Evolutionary conservation across 495 filamentous ascomycete genomes (phyloP).

Genomic region (Penicillium roqueforti): DNA sequence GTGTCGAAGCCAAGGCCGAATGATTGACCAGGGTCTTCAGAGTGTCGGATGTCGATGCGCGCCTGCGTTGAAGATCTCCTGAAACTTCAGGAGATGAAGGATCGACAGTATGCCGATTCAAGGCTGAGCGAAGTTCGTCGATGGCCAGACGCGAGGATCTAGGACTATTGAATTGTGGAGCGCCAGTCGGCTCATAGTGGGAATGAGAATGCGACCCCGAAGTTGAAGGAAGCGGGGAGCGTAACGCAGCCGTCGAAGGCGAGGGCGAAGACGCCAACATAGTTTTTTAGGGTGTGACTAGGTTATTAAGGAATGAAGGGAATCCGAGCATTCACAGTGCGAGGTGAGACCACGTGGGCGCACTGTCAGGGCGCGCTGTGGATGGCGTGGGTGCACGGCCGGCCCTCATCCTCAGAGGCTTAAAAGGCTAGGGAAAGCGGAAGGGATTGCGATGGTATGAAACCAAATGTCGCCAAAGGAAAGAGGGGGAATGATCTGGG

Average conservation of each 20-base stretch:
- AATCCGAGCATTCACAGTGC: conserved; percentile 21
- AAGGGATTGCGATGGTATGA: background rate
- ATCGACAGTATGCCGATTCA: conserved; percentile 44
- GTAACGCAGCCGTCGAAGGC: conserved; percentile 38
- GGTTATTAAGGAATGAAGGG: conserved; percentile 19
- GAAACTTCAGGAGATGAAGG: conserved; percentile 37
- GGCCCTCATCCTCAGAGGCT: conserved; percentile 27
- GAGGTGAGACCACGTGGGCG: conserved; percentile 44
- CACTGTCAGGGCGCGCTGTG: conserved; percentile 40
- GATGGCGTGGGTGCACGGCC: conserved; percentile 25
- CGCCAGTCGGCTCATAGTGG: conserved; percentile 34
- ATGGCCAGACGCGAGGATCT: conserved; percentile 43
- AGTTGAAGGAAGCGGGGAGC: conserved; percentile 26
- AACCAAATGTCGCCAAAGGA: background rate
- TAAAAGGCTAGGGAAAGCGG: background rate
- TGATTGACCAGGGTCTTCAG: conserved; percentile 14
- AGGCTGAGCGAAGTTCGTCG: conserved; percentile 46
- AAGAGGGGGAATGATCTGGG: conserved; percentile 1
- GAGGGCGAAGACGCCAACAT: conserved; percentile 51
- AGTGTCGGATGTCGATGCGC: conserved; percentile 31
- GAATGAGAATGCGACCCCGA: conserved; percentile 24
- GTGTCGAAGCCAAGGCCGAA: conserved; percentile 24
- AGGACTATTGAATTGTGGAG: conserved; percentile 36
- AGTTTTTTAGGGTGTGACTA: conserved; percentile 11
- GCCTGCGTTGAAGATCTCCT: conserved; percentile 35